Evolutionary conservation across 2,329 filamentous ascomycete genomes (phyloP), one percentile per base, ranked within the genome.

Genomic region (Amphichorda felina): DNA sequence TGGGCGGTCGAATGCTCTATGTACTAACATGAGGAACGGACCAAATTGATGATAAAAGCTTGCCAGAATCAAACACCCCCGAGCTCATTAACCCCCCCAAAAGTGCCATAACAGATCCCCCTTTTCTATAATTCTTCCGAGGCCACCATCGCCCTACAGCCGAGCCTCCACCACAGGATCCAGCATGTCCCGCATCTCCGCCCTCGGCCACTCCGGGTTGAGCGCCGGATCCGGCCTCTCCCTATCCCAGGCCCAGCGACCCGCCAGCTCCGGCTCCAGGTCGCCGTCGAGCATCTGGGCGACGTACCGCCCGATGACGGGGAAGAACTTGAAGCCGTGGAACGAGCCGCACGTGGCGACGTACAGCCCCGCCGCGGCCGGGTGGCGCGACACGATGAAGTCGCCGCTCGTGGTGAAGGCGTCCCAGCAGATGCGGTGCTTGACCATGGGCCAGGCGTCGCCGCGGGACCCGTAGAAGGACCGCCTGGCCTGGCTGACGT

Each of bases 371-470:
- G 50, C 49, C 15, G 47, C 68, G 22, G 57, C 60, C 0, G 64
- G 39, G 43, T 78, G 66, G 0, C 72, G 71, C 5, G 71, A 72
- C 44, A 82, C 70, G 41, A 82, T 66, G 44, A 77, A 78, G 46
- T 81, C 74, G 16, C 64, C 61, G 46, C 61, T 72, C 3, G 72
- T 65, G 0, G 74, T 77, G 45, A 79, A 72, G 8, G 75, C 76
- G 42, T 81, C 77, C 77, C 77, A 82, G 64, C 76, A 81, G 39
- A 81, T 72, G 5, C 77, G 66, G 47, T 78, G 68, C 47, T 77
- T 72, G 38, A 68, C 67, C 53, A 76, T 66, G 41, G 70, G 66
- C 73, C 71, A 79, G 30, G 55, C 49, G 10, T 60, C 63, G 22
- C 68, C 66, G 15, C 68, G 66, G 33, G 65, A 62, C 8, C 75